Evolutionary conservation across 192 early-diverging fungal genomes (phyloP).

Genomic region (Jimgerdemannia lactiflua): DNA sequence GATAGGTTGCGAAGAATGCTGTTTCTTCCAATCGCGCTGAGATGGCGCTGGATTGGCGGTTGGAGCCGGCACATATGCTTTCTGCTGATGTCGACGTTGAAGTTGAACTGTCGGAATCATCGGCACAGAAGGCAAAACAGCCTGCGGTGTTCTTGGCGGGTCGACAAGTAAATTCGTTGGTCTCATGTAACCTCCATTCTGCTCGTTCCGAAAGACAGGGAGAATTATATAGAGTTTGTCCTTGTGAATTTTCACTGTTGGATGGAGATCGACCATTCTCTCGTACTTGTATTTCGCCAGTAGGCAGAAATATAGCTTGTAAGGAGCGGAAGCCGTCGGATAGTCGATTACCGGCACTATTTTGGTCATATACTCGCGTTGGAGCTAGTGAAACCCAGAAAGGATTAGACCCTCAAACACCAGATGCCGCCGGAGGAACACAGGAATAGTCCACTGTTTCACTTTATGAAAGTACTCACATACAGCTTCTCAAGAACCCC

Average conservation of each 20-base stretch:
- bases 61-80: neutral
- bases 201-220: neutral
- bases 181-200: neutral
- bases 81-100: neutral
- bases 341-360: slow-evolving; percentile 18
- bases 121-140: neutral
- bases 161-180: neutral
- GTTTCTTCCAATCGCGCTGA: neutral
- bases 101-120: neutral
- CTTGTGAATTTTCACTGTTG: neutral
- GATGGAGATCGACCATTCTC: neutral
- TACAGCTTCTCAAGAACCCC: slow-evolving; percentile 1
- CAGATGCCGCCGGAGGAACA: neutral
- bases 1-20: neutral
- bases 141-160: neutral
- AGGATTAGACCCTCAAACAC: neutral
- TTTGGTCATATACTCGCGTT: neutral
- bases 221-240: neutral
- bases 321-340: slow-evolving; percentile 2
- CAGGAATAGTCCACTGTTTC: neutral
- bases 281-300: neutral
- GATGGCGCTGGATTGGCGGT: neutral
- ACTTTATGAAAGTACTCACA: slow-evolving; percentile 3
- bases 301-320: slow-evolving; percentile 2
- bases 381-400: neutral